Percentiles rank a stretch among this genome's conserved stretches.
phyloP scores from a whole-genome alignment of 192 early-diverging fungal genomes.

The Podila epigama region DNA sequence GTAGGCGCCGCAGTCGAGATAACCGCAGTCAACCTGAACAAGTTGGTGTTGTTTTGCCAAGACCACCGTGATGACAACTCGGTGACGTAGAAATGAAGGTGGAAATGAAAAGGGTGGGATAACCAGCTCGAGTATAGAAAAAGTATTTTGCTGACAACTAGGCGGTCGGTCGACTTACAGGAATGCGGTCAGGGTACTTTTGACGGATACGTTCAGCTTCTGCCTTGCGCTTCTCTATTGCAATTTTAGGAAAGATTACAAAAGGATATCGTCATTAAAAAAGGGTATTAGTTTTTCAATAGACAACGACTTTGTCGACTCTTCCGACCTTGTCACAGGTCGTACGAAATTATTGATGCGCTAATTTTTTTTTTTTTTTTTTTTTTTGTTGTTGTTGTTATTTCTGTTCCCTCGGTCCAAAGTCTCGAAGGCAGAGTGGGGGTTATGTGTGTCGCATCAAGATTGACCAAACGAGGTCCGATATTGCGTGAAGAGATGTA shows the following conservation, averaged over 20 bases:
- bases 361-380: neutral
- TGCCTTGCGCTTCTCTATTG: constrained; percentile 87
- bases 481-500: neutral
- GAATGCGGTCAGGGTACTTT: constrained; percentile 95
- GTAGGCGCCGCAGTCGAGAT: neutral
- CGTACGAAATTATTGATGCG: neutral
- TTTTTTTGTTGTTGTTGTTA: no score
- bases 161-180: constrained; percentile 49
- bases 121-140: no score
- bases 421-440: neutral
- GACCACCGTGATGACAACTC: no score
- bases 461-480: neutral
- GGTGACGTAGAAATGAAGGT: no score
- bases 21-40: no score
- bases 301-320: neutral
- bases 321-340: neutral
- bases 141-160: neutral
- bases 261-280: neutral
- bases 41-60: no score
- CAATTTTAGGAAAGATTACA: neutral
- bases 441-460: neutral
- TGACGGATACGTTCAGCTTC: constrained; percentile 96
- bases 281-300: neutral
- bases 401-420: neutral
- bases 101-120: no score